These are phyloP conservation scores for Cavenderia fasciculata DNA, from an alignment of 78 protist genomes.

Conservation along the genomic window DNA sequence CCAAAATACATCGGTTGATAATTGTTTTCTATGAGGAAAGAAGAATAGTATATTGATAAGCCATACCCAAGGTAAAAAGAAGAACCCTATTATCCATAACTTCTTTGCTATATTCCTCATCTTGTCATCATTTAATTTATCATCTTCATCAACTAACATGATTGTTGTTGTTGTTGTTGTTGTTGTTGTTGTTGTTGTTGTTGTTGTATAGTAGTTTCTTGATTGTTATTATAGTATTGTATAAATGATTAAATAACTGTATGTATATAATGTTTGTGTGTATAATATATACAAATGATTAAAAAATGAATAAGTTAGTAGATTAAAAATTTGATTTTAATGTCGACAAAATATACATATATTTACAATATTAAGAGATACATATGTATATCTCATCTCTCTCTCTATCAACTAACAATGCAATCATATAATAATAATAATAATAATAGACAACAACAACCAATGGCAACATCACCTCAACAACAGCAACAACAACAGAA, in stretches of 20 bases:
- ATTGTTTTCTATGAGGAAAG: slow-evolving; percentile 45
- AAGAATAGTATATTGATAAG: slow-evolving; percentile 51
- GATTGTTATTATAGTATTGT: not conserved
- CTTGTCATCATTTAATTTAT: slow-evolving; percentile 47
- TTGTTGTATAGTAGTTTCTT: not conserved
- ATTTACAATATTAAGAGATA: not conserved
- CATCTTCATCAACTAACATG: slow-evolving; percentile 70
- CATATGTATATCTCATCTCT: not conserved
- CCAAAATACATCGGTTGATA: slow-evolving; percentile 22
- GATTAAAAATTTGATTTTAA: not conserved
- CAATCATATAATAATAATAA: not conserved
- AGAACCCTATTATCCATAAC: slow-evolving; percentile 70
- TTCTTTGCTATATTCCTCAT: slow-evolving; percentile 46
- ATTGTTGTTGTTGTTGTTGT: not conserved
- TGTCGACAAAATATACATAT: not conserved
- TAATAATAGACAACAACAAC: not conserved
- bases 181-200: not conserved
- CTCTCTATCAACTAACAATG: not conserved
- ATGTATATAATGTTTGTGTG: not conserved
- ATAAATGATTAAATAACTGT: not conserved
- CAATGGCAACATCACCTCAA: too few species aligned
- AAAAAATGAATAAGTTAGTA: not conserved
- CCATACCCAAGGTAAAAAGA: slow-evolving; percentile 73
- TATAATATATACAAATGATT: not conserved
- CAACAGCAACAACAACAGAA: not conserved